A percentile compares a stretch with the other conserved stretches of the same genome.
phyloP scores from a whole-genome alignment of 1,284 basidiomycete species.

The Pyrrhoderma noxium region DNA sequence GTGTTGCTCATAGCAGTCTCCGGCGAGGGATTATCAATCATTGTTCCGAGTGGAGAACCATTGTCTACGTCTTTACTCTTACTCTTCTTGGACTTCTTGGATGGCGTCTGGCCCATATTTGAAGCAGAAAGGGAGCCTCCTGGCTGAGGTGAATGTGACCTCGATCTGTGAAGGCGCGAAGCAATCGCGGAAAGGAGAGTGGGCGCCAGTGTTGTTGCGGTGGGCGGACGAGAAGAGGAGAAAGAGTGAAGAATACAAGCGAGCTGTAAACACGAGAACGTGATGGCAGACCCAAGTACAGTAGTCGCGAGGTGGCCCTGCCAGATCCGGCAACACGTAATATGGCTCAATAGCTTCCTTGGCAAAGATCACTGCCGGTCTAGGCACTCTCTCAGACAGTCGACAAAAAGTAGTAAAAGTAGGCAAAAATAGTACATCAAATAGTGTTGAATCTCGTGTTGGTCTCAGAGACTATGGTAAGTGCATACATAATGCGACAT shows the following conservation, averaged over 20 bases:
- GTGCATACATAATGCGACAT: slow-evolving; percentile 8
- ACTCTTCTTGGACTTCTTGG: slow-evolving; percentile 66
- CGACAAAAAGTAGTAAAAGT: too few species aligned
- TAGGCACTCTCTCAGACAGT: too few species aligned
- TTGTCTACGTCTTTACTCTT: slow-evolving; percentile 33
- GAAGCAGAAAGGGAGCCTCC: slow-evolving; percentile 28
- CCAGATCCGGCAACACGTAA: too few species aligned
- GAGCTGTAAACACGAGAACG: background rate
- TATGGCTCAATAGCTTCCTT: too few species aligned
- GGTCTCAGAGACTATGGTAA: slow-evolving; percentile 1
- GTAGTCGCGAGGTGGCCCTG: background rate
- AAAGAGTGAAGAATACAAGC: background rate
- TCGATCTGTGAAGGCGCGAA: slow-evolving; percentile 59
- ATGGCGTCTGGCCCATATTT: slow-evolving; percentile 70
- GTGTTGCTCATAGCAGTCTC: slow-evolving; percentile 23
- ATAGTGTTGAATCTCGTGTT: background rate
- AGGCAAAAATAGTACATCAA: too few species aligned
- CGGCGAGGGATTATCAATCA: slow-evolving; percentile 2
- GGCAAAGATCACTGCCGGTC: too few species aligned
- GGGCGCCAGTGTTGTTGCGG: slow-evolving; percentile 59
- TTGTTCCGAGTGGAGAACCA: background rate
- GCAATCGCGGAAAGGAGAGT: slow-evolving; percentile 70
- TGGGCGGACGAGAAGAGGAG: slow-evolving; percentile 12
- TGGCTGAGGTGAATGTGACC: slow-evolving; percentile 62
- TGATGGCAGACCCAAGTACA: background rate